Evolutionary conservation across 192 early-diverging fungal species (phyloP), one percentile per base, ranked within the genome.

Genomic region (Diversispora eburnea): DNA sequence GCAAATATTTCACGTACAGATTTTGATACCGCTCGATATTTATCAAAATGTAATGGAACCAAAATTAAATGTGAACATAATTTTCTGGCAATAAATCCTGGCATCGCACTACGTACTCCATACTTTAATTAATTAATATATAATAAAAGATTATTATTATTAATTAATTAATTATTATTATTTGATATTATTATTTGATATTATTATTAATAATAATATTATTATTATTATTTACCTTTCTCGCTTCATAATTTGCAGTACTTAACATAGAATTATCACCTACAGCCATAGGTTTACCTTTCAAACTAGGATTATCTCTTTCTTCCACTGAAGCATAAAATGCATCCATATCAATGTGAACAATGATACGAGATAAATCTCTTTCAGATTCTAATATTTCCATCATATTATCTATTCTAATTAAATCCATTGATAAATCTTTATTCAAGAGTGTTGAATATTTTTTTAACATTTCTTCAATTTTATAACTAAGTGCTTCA

Each of bases 281-380:
- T 8, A 91, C 88, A 19, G 76, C 87, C 87, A 91, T 88, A 8
- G 89, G 88, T 33, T 82, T 84, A 13, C 61, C 64, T 64, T 87
- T 87, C 19, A 91, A 68, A 17, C 83, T 79, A 0, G 89, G 86
- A 5, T 79, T 61, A 59, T 91, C 89, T 15, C 86, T 81, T 77
- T 89, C 88, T 80, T 91, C 90, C 0, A 91, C 86, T 2, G 88
- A 85, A 0, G 88, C 88, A 74, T 89, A 91, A 58, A 89, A 91
- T 8, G 90, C 89, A 72, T 89, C 87, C 90, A 91, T 91, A 72
- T 91, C 90, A 42, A 91, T 76, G 76, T 88, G 88, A 17, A 86
- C 84, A 43, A 91, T 90, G 42, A 61, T 74, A 39, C 84, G 79
- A 8, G 73, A 74, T 25, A 90, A 56, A 33, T 90, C 87, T 52